phyloP scores from a whole-genome alignment of 306 rosid genomes.

The Potentilla sterilis region DNA sequence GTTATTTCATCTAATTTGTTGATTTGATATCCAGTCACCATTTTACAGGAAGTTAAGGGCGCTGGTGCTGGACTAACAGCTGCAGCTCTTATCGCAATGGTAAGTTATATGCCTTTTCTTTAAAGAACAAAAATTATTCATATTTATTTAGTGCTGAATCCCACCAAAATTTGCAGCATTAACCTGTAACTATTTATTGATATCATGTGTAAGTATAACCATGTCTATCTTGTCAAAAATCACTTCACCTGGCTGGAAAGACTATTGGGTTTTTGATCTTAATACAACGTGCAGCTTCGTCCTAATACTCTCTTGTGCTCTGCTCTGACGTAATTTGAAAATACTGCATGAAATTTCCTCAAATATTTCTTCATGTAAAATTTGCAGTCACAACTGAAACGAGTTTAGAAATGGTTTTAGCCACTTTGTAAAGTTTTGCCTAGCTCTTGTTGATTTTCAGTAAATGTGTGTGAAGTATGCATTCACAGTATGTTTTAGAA shows the following conservation, averaged over 20 bases:
- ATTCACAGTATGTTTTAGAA: neutral
- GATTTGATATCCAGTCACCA: slow-evolving; percentile 18
- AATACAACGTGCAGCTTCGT: neutral
- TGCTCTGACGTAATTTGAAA: neutral
- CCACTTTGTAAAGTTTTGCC: neutral
- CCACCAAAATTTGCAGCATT: slow-evolving; percentile 5
- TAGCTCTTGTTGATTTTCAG: neutral
- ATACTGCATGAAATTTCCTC: neutral
- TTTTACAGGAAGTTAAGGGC: slow-evolving; percentile 88
- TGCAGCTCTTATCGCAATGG: slow-evolving; percentile 92
- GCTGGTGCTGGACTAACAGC: slow-evolving; percentile 96
- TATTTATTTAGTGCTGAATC: neutral
- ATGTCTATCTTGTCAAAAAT: neutral
- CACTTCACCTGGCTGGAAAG: neutral
- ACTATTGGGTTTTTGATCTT: neutral
- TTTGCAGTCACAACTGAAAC: neutral
- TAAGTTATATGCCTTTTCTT: slow-evolving; percentile 25
- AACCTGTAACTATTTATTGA: neutral
- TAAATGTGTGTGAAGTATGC: neutral
- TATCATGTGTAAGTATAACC: neutral
- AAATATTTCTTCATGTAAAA: neutral
- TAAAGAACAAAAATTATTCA: neutral
- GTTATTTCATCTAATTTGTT: slow-evolving; percentile 20
- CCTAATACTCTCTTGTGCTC: neutral
- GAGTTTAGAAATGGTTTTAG: neutral